Percentiles rank a stretch among this genome's conserved stretches.
phyloP scores from a whole-genome alignment of 1,284 basidiomycete species.

The Bjerkandera adusta region DNA sequence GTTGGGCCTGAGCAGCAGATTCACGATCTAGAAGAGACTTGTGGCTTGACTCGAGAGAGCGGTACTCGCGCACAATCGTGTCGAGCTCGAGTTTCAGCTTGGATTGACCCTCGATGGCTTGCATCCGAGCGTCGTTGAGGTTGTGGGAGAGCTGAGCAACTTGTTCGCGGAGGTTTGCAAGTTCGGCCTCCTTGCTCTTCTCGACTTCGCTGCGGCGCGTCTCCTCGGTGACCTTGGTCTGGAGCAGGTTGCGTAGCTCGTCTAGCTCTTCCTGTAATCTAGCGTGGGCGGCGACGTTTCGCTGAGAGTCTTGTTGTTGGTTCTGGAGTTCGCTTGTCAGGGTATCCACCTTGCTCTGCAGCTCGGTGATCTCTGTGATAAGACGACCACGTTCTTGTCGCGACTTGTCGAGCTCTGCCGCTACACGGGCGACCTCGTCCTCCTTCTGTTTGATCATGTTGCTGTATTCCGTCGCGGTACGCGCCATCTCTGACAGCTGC shows the following conservation, averaged over 20 bases:
- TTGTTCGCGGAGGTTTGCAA: conserved; percentile 72
- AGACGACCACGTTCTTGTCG: conserved; percentile 53
- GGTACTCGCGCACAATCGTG: conserved; percentile 52
- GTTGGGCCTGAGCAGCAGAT: conserved; percentile 48
- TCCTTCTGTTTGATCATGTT: conserved; percentile 80
- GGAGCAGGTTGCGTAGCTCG: conserved; percentile 78
- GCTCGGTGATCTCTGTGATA: conserved; percentile 60
- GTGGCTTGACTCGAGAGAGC: conserved; percentile 56
- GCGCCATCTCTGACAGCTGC: conserved; percentile 76
- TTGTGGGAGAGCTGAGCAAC: conserved; percentile 59
- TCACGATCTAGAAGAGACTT: conserved; percentile 63
- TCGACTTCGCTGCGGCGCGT: conserved; percentile 82
- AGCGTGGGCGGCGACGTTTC: conserved; percentile 48
- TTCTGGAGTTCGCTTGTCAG: conserved; percentile 65
- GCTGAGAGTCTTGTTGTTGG: conserved; percentile 60
- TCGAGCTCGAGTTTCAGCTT: conserved; percentile 72
- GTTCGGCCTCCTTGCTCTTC: conserved; percentile 86
- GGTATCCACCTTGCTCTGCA: conserved; percentile 70
- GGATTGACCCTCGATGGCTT: conserved; percentile 60
- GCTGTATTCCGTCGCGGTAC: conserved; percentile 79
- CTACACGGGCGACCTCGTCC: conserved; percentile 62
- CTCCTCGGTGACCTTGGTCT: conserved; percentile 86
- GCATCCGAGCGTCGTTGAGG: conserved; percentile 54
- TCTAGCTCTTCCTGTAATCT: conserved; percentile 85
- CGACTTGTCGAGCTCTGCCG: conserved; percentile 51